Conservation (phyloP, 352 stramenopile genomes). For the Halophytophthora polymorphica region DNA sequence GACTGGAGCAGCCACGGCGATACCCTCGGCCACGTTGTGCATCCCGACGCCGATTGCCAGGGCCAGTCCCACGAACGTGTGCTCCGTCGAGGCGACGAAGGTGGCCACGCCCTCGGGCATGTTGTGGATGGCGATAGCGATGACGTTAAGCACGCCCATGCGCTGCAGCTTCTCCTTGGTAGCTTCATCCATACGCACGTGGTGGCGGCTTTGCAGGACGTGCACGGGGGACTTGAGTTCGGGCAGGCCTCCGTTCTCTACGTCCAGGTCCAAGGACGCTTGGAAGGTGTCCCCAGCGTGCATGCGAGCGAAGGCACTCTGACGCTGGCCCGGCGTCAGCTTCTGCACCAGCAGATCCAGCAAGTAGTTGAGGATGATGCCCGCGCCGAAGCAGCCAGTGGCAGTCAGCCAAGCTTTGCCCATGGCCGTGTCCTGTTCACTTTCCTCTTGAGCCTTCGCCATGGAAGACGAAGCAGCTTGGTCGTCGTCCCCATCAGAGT, state of each 20-base stretch:
- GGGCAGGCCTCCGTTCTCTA: slow-evolving; percentile 11
- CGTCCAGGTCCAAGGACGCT: slow-evolving; percentile 2
- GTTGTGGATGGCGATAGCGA: slow-evolving; percentile 95
- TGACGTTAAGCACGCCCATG: slow-evolving; percentile 87
- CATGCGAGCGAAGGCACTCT: slow-evolving; percentile 17
- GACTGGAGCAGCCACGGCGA: slow-evolving; percentile 92
- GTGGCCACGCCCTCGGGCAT: slow-evolving; percentile 95
- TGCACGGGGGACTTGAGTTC: slow-evolving; percentile 24
- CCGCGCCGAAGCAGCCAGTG: slow-evolving; percentile 83
- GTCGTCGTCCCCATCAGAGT: slow-evolving; percentile 9
- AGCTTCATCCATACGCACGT: slow-evolving; percentile 30
- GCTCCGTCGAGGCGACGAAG: slow-evolving; percentile 88
- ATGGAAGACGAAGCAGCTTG: background rate
- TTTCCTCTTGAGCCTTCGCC: too few relatives aligned
- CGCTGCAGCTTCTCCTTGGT: slow-evolving; percentile 57
- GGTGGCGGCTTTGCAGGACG: slow-evolving; percentile 14
- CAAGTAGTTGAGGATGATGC: slow-evolving; percentile 54
- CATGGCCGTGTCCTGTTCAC: slow-evolving; percentile 14
- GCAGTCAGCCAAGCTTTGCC: slow-evolving; percentile 66
- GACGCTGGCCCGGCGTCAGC: slow-evolving; percentile 23
- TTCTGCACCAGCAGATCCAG: slow-evolving; percentile 39
- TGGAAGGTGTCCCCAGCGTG: slow-evolving; percentile 15
- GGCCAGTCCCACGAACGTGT: slow-evolving; percentile 84
- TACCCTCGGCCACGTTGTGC: slow-evolving; percentile 95
- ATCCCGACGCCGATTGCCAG: slow-evolving; percentile 92